A percentile compares a stretch with the other conserved stretches of the same genome.
These are phyloP conservation scores for Hansenula sp. DNA, from an alignment of 1,139 yeast species.

Conservation along the genomic window DNA sequence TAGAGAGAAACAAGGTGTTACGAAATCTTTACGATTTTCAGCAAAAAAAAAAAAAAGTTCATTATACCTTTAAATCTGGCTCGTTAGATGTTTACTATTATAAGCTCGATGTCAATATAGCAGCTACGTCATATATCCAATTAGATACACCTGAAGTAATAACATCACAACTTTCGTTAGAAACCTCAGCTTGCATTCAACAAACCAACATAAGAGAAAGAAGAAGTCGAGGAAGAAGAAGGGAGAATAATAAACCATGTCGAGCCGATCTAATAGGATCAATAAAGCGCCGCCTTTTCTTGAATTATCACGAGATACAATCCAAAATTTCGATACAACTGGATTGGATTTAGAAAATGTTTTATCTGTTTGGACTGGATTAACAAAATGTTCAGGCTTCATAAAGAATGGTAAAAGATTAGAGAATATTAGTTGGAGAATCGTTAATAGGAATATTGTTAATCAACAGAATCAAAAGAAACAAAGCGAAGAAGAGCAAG, in stretches of 20 bases:
- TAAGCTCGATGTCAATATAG: not conserved
- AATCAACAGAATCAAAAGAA: constrained; percentile 16
- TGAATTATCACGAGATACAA: constrained; percentile 31
- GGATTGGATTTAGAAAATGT: constrained; percentile 41
- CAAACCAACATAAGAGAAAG: not conserved
- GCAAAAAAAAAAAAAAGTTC: too few relatives aligned
- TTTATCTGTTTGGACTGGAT: constrained; percentile 46
- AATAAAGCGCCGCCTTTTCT: constrained; percentile 34
- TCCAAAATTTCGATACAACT: constrained; percentile 26
- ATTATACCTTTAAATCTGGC: too few relatives aligned
- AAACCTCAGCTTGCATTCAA: not conserved
- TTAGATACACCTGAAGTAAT: too few relatives aligned
- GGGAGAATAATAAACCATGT: not conserved
- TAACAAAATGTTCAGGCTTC: constrained; percentile 48
- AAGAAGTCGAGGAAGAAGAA: not conserved
- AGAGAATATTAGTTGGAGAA: constrained; percentile 58
- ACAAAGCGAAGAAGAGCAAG: constrained; percentile 3
- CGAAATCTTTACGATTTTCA: too few relatives aligned
- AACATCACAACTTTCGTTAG: too few relatives aligned
- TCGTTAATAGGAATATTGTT: constrained; percentile 46
- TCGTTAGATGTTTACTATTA: not conserved
- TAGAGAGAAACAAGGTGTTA: too few relatives aligned
- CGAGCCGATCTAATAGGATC: constrained; percentile 9
- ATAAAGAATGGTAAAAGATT: constrained; percentile 51
- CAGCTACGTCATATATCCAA: not conserved